A percentile compares a stretch with the other conserved stretches of the same genome.
phyloP scores from a whole-genome alignment of 345 rosid species.

The Eucalyptus sp. region DNA sequence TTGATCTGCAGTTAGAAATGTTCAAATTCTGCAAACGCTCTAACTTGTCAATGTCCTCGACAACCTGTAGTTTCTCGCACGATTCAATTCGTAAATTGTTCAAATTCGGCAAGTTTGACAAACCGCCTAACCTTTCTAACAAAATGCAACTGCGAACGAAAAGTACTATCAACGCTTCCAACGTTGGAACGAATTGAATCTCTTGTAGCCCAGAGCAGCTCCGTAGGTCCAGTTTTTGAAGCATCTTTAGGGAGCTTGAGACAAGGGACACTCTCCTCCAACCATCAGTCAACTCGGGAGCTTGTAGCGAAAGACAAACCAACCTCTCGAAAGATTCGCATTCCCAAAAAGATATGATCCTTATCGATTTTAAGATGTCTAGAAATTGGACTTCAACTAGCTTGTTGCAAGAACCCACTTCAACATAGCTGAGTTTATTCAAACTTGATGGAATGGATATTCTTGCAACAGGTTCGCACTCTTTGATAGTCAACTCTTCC shows the following conservation, averaged over 20 bases:
- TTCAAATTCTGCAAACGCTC: fast-evolving
- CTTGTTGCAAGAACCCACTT: fast-evolving
- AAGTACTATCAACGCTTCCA: fast-evolving
- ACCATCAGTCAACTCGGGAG: not conserved
- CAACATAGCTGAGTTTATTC: fast-evolving
- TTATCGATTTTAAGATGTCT: not conserved
- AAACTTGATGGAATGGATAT: no score
- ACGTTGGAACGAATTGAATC: not conserved
- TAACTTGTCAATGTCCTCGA: not conserved
- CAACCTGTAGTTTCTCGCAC: fast-evolving
- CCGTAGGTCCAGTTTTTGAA: not conserved
- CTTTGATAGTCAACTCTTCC: no score
- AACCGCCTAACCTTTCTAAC: fast-evolving
- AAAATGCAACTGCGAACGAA: fast-evolving
- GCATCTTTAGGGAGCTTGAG: not conserved
- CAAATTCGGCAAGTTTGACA: not conserved
- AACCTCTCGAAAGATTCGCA: not conserved
- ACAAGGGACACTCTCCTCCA: fast-evolving
- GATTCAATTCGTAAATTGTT: fast-evolving
- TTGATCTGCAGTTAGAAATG: fast-evolving
- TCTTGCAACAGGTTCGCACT: no score
- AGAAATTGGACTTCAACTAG: not conserved
- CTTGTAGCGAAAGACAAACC: not conserved
- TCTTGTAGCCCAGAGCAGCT: fast-evolving
- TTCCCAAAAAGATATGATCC: no score